phyloP scores from a whole-genome alignment of 768 basidiomycete species.

The Podaxis pistillaris region DNA sequence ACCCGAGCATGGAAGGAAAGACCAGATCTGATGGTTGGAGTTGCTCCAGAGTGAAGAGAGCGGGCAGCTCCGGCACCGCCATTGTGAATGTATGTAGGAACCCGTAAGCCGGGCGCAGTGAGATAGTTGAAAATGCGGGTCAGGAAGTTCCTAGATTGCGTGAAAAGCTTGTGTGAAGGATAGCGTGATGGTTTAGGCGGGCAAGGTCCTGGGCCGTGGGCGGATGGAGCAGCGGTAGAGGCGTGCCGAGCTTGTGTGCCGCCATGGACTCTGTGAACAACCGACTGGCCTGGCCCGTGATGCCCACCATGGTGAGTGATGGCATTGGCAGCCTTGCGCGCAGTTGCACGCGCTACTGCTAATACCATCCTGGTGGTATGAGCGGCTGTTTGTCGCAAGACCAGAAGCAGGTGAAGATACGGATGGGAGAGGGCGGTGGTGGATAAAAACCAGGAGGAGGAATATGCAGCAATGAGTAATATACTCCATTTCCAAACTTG shows the following conservation, averaged over 20 bases:
- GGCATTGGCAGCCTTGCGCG: constrained; percentile 37
- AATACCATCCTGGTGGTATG: constrained; percentile 34
- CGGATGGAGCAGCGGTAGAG: constrained; percentile 27
- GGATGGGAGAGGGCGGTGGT: background rate
- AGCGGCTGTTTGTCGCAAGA: background rate
- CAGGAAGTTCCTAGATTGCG: constrained; percentile 53
- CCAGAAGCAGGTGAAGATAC: background rate
- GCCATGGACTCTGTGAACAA: constrained; percentile 30
- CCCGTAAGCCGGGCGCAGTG: constrained; percentile 51
- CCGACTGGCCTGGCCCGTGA: constrained; percentile 24
- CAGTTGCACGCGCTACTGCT: constrained; percentile 36
- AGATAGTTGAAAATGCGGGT: constrained; percentile 55
- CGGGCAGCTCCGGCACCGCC: constrained; percentile 29
- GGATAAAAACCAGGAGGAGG: background rate
- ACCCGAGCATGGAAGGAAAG: constrained; percentile 56
- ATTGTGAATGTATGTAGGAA: constrained; percentile 26
- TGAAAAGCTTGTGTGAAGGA: constrained; percentile 44
- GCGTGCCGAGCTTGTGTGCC: constrained; percentile 45
- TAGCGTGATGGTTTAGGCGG: constrained; percentile 20
- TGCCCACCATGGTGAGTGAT: constrained; percentile 28
- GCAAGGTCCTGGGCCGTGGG: constrained; percentile 10
- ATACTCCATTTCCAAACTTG: constrained; percentile 5
- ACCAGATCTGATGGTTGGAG: constrained; percentile 47
- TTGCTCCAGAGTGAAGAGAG: constrained; percentile 25
- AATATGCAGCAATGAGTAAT: background rate